These are phyloP conservation scores for Boletus pseudopeckii DNA, from an alignment of 768 basidiomycete genomes.

Conservation along the genomic window DNA sequence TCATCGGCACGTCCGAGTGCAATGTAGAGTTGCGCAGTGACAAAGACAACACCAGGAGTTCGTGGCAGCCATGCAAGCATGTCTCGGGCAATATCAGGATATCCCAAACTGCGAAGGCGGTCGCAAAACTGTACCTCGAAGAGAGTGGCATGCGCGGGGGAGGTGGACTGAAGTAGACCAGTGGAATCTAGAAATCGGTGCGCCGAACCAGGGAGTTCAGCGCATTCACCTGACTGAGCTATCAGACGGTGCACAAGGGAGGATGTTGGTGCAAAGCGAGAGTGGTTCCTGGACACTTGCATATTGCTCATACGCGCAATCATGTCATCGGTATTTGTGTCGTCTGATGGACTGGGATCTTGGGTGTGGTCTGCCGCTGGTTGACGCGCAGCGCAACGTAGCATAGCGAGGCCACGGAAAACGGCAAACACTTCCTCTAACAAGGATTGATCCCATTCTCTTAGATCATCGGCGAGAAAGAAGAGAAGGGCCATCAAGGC, in stretches of 20 bases:
- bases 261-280: slow-evolving; percentile 48
- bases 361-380: slow-evolving; percentile 42
- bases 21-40: slow-evolving; percentile 65
- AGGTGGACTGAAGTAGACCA: slow-evolving; percentile 64
- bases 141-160: slow-evolving; percentile 63
- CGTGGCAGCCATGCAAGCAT: slow-evolving; percentile 76
- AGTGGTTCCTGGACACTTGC: slow-evolving; percentile 57
- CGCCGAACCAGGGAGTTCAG: slow-evolving; percentile 54
- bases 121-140: slow-evolving; percentile 75
- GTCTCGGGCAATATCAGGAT: slow-evolving; percentile 57
- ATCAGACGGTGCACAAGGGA: slow-evolving; percentile 66
- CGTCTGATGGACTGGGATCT: slow-evolving; percentile 32
- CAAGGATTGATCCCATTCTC: slow-evolving; percentile 59
- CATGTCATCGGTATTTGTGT: slow-evolving; percentile 58
- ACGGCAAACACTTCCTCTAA: slow-evolving; percentile 75
- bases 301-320: slow-evolving; percentile 64
- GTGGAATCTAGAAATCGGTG: slow-evolving; percentile 68
- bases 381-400: slow-evolving; percentile 58
- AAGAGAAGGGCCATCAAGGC: slow-evolving; percentile 65
- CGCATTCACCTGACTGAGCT: slow-evolving; percentile 45
- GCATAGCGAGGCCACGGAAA: slow-evolving; percentile 72
- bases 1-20: slow-evolving; percentile 68
- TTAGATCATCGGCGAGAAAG: slow-evolving; percentile 64
- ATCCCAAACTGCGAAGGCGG: slow-evolving; percentile 59
- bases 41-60: slow-evolving; percentile 72